Conservation (phyloP, 257 asterid species). For the Nicotiana undulata region DNA sequence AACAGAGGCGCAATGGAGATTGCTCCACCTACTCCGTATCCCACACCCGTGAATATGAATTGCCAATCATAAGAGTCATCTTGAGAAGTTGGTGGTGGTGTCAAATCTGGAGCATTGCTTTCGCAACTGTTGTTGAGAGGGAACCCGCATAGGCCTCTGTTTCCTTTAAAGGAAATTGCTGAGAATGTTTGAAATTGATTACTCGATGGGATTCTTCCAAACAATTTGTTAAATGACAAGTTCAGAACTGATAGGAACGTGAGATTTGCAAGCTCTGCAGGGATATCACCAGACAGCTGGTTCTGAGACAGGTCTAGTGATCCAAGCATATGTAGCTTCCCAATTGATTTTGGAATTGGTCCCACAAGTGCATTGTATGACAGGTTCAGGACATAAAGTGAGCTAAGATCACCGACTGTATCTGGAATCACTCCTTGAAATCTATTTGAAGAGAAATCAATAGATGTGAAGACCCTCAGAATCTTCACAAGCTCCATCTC, state of each 20-base stretch:
- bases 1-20: slow-evolving; percentile 43
- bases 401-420: slow-evolving; percentile 21
- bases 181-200: slow-evolving; percentile 34
- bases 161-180: slow-evolving; percentile 31
- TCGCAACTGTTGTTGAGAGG: slow-evolving; percentile 27
- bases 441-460: slow-evolving; percentile 40
- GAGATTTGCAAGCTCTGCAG: slow-evolving; percentile 29
- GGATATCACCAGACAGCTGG: slow-evolving; percentile 36
- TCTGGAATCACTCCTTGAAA: slow-evolving; percentile 29
- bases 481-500: slow-evolving; percentile 51
- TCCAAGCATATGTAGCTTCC: slow-evolving; percentile 17
- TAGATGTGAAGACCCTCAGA: slow-evolving; percentile 25
- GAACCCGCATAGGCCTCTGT: slow-evolving; percentile 42
- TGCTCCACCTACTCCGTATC: slow-evolving; percentile 61
- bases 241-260: slow-evolving; percentile 43
- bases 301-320: slow-evolving; percentile 38
- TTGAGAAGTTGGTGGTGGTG: not conserved
- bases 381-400: slow-evolving; percentile 34
- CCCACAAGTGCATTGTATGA: slow-evolving; percentile 32
- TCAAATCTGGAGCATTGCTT: not conserved
- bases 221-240: slow-evolving; percentile 34
- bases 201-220: slow-evolving; percentile 39
- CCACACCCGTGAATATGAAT: slow-evolving; percentile 49
- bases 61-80: slow-evolving; percentile 2
- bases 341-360: slow-evolving; percentile 26